phyloP scores from a whole-genome alignment of 495 filamentous ascomycete species.

The Aspergillus campestris region DNA sequence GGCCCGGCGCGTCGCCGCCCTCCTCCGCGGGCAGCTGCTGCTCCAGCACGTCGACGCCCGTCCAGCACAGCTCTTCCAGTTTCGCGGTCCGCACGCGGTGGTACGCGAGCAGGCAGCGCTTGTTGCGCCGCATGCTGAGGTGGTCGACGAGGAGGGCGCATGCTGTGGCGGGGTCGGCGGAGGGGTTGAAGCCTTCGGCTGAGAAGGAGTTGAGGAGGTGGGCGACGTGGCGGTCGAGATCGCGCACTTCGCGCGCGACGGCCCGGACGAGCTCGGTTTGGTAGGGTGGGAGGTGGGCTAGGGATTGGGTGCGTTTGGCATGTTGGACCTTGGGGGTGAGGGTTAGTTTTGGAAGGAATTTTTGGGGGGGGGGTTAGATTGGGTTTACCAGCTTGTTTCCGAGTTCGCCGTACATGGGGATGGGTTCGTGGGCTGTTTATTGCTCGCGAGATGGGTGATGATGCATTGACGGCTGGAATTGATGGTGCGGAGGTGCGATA shows the following conservation, averaged over 20 bases:
- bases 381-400: constrained; percentile 69
- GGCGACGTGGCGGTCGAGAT: constrained; percentile 84
- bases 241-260: constrained; percentile 85
- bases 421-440: background rate
- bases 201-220: constrained; percentile 68
- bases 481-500: too few species aligned
- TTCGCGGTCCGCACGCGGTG: constrained; percentile 85
- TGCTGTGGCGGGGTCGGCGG: constrained; percentile 72
- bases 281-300: constrained; percentile 83
- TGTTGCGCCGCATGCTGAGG: constrained; percentile 90
- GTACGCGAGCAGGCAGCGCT: constrained; percentile 91
- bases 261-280: constrained; percentile 86
- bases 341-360: background rate
- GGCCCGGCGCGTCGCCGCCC: constrained; percentile 14
- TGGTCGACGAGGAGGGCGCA: constrained; percentile 89
- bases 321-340: constrained; percentile 66
- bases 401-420: constrained; percentile 79
- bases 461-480: too few species aligned
- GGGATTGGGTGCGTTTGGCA: constrained; percentile 88
- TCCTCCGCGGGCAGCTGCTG: constrained; percentile 36
- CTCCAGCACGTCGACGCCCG: constrained; percentile 69
- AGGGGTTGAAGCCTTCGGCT: constrained; percentile 75
- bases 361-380: background rate
- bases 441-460: too few species aligned
- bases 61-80: constrained; percentile 92